Conservation (phyloP, 2,329 filamentous ascomycete species). For the Rhinocladiella mackenziei region DNA sequence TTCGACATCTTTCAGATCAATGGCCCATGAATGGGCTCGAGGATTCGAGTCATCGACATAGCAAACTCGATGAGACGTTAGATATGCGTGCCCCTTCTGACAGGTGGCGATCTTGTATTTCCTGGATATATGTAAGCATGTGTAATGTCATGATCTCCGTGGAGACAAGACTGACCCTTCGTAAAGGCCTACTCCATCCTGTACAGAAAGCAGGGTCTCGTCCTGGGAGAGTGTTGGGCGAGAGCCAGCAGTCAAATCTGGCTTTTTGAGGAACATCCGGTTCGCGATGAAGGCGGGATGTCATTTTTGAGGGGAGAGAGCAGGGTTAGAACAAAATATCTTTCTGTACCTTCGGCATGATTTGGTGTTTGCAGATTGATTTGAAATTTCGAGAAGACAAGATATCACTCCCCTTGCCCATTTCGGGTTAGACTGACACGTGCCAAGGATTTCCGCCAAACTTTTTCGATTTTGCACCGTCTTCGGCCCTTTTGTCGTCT, state of each 20-base stretch:
- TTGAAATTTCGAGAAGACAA: no score
- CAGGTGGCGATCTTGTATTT: conserved; percentile 94
- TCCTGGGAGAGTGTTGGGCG: conserved; percentile 88
- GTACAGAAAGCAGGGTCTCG: conserved; percentile 91
- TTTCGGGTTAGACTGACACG: no score
- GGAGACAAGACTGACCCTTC: conserved; percentile 67
- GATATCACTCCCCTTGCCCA: no score
- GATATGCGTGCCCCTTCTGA: conserved; percentile 91
- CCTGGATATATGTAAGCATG: conserved; percentile 44
- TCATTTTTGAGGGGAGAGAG: conserved; percentile 16
- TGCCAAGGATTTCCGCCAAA: no score
- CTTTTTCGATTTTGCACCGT: no score
- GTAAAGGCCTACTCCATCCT: conserved; percentile 95
- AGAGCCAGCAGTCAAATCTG: conserved; percentile 94
- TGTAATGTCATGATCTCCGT: not conserved
- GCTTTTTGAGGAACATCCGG: conserved; percentile 85
- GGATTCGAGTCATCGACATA: conserved; percentile 90
- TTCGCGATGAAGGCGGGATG: conserved; percentile 11
- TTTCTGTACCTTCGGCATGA: no score
- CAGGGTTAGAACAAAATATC: no score
- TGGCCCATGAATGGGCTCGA: conserved; percentile 73
- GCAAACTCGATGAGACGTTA: conserved; percentile 92
- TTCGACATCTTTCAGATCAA: conserved; percentile 89
- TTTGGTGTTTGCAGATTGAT: no score
- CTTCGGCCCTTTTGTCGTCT: no score